Conservation (phyloP, 176 grass and related monocot genomes). For the Cymbopogon citratus region DNA sequence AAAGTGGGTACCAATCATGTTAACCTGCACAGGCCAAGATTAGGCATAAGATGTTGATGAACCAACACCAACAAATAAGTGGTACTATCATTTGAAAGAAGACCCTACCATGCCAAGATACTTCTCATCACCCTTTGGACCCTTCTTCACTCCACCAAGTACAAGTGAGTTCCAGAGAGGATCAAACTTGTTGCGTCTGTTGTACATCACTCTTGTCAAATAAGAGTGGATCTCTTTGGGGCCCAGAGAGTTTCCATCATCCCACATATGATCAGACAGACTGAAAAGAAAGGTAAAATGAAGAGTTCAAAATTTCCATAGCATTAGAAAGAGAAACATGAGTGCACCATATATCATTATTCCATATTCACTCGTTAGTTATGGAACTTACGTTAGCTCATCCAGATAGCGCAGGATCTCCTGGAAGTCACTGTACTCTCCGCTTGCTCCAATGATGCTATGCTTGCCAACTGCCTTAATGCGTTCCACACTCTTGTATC, state of each 20-base stretch:
- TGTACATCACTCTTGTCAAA: constrained; percentile 91
- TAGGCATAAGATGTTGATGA: constrained; percentile 8
- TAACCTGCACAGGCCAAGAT: constrained; percentile 52
- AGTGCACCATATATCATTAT: not conserved
- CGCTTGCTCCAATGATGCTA: not conserved
- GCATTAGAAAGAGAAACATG: not conserved
- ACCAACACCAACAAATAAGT: not conserved
- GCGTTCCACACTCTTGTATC: not conserved
- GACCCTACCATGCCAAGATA: constrained; percentile 89
- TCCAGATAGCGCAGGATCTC: not conserved
- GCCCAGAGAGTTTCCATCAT: constrained; percentile 97
- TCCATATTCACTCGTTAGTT: not conserved
- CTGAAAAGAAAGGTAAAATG: constrained; percentile 32
- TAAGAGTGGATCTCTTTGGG: constrained; percentile 95
- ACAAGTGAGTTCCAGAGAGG: constrained; percentile 96
- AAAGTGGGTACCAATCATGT: constrained; percentile 97
- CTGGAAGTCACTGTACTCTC: not conserved
- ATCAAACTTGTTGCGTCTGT: constrained; percentile 94
- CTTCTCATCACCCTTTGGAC: constrained; percentile 72
- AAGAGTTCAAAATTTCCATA: not conserved
- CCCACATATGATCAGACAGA: constrained; percentile 96
- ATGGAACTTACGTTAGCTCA: not conserved
- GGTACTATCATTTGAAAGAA: not conserved
- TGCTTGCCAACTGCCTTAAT: not conserved
- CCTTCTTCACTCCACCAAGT: constrained; percentile 91